These are phyloP conservation scores for Coemansia sp. DNA, from an alignment of 192 early-diverging fungal genomes.

Conservation along the genomic window DNA sequence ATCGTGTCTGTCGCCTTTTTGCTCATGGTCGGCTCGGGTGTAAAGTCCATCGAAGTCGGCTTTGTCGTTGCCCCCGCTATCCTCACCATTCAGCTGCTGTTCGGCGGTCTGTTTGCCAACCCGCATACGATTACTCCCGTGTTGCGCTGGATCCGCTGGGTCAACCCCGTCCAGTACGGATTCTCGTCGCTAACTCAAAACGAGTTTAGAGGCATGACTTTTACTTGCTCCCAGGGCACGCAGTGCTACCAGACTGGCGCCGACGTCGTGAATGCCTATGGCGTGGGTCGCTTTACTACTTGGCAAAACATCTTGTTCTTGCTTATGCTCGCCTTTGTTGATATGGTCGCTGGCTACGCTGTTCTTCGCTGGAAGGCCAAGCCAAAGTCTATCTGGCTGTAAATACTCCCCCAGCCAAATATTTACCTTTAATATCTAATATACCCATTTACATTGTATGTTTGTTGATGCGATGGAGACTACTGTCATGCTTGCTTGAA, in stretches of 20 bases:
- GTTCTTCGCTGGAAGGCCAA: slow-evolving; percentile 49
- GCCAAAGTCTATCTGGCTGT: slow-evolving; percentile 49
- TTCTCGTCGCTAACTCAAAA: slow-evolving; percentile 45
- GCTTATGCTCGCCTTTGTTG: slow-evolving; percentile 43
- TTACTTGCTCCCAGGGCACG: slow-evolving; percentile 25
- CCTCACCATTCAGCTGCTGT: slow-evolving; percentile 50
- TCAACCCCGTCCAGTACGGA: slow-evolving; percentile 46
- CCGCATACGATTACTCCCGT: slow-evolving; percentile 45
- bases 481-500: background rate
- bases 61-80: slow-evolving; percentile 42
- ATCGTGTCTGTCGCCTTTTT: slow-evolving; percentile 33
- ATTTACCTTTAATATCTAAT: background rate
- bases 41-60: slow-evolving; percentile 42
- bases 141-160: slow-evolving; percentile 53
- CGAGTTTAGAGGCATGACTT: slow-evolving; percentile 43
- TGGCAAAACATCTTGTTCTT: slow-evolving; percentile 46
- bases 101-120: slow-evolving; percentile 50
- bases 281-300: slow-evolving; percentile 37
- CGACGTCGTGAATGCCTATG: slow-evolving; percentile 34
- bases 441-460: background rate
- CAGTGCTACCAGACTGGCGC: slow-evolving; percentile 43
- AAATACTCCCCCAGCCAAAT: slow-evolving; percentile 1
- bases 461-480: background rate
- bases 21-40: slow-evolving; percentile 45
- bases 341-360: slow-evolving; percentile 24